These are phyloP conservation scores for Euryodendron excelsum DNA, from an alignment of 148 eudicot species.

Conservation along the genomic window DNA sequence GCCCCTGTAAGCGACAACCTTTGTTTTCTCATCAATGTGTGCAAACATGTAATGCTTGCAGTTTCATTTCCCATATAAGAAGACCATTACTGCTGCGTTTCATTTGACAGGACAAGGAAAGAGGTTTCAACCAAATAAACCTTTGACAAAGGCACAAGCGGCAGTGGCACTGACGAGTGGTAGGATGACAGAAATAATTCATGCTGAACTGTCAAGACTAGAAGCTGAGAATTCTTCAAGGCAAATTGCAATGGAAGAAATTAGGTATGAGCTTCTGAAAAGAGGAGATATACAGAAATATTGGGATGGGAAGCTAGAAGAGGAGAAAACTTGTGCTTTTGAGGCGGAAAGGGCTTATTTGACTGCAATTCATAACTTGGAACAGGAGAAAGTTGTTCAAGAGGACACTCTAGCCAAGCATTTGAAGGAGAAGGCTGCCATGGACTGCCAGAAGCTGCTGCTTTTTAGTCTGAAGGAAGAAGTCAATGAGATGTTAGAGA, in stretches of 20 bases:
- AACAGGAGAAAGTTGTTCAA: slow-evolving; percentile 51
- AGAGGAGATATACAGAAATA: slow-evolving; percentile 63
- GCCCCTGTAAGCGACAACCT: background rate
- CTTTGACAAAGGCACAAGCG: slow-evolving; percentile 84
- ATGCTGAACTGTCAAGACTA: slow-evolving; percentile 52
- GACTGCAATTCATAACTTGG: slow-evolving; percentile 44
- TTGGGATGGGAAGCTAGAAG: slow-evolving; percentile 67
- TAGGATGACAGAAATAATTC: slow-evolving; percentile 57
- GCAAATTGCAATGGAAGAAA: slow-evolving; percentile 54
- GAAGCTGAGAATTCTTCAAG: slow-evolving; percentile 57
- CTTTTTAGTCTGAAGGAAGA: slow-evolving; percentile 62
- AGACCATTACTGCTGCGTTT: background rate
- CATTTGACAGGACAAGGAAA: slow-evolving; percentile 63
- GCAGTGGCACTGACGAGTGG: slow-evolving; percentile 90
- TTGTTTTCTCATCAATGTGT: background rate
- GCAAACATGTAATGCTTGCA: background rate
- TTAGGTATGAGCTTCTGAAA: slow-evolving; percentile 56
- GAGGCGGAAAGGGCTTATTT: slow-evolving; percentile 47
- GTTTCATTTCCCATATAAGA: background rate
- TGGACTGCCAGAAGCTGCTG: slow-evolving; percentile 89
- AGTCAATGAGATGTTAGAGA: slow-evolving; percentile 64
- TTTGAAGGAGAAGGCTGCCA: slow-evolving; percentile 69
- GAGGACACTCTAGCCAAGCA: slow-evolving; percentile 46
- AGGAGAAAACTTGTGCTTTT: slow-evolving; percentile 43
- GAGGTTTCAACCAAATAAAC: slow-evolving; percentile 85